Evolutionary conservation across 768 basidiomycete genomes (phyloP), one percentile per base, ranked within the genome.

Genomic region (Hericium erinaceus): DNA sequence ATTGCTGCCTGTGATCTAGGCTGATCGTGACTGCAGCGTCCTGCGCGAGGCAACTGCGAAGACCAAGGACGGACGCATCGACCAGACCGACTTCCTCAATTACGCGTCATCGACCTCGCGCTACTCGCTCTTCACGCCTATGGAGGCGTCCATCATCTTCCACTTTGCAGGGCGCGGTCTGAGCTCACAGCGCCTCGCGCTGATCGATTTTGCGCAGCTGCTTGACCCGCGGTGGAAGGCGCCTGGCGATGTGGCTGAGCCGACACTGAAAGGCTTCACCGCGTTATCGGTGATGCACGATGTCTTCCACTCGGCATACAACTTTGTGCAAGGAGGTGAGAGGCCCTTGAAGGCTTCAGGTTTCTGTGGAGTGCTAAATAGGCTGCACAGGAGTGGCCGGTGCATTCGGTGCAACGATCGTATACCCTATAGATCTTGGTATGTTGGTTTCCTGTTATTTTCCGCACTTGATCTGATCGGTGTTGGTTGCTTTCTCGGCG

Each of bases 131-230:
- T 98, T 98, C 71, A 95, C 93, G 0, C 95, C 95, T 4, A 95
- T 98, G 91, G 95, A 98, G 71, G 92, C 89, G n/a, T 83, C 88
- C 55, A 97, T 98, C 66, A 85, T 99, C 66, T 99, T 98, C 75
- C 95, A 99, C 71, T 98, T 98, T 73, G 94, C 94, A 26, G 86
- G 90, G 12, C 82, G 93, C 50, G 95, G 94, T 13, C 74, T 77
- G 48, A 73, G 76, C 3, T 75, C 75, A 50, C 82, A 85, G 65
- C 81, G 93, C 20, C 79, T 99, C 54, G 82, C 92, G 10, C 72
- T 95, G 40, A 72, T 90, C 48, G 97, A 99, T 70, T 99, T 99
- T 71, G 92, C 86, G 18, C 92, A 95, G 65, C 73, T 98, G 22
- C 74, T 98, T 55, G 95, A 98, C 68, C 91, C 95, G 15, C 84